Percentiles rank a stretch among this genome's conserved stretches.
Evolutionary conservation across 805 yeast species (phyloP).

Genomic region (Cyberlindnera samutprakarnensis): DNA sequence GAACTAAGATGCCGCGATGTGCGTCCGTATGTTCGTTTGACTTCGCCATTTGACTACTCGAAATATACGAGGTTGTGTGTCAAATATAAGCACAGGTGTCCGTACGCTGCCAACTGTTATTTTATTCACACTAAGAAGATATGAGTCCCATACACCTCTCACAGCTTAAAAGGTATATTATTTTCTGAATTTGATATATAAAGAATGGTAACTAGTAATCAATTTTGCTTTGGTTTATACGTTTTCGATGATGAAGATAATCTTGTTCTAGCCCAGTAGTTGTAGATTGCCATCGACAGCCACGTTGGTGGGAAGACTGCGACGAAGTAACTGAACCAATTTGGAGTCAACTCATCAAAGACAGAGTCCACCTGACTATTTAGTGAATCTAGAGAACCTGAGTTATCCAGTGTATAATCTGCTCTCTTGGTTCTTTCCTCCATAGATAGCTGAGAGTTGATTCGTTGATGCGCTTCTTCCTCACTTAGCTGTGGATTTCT

Average conservation of each 20-base stretch:
- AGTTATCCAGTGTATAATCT: constrained; percentile 64
- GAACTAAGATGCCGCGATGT: neutral
- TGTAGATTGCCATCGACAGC: constrained; percentile 1
- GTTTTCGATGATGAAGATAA: too few relatives aligned
- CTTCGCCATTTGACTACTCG: neutral
- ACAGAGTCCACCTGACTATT: constrained; percentile 34
- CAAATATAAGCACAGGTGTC: too few relatives aligned
- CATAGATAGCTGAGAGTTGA: constrained; percentile 68
- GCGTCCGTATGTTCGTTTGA: neutral
- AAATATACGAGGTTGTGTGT: neutral
- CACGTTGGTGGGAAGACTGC: constrained; percentile 38
- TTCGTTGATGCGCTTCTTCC: constrained; percentile 66
- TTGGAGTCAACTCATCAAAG: constrained; percentile 33
- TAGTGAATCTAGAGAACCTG: constrained; percentile 36
- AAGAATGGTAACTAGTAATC: too few relatives aligned
- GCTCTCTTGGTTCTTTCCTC: constrained; percentile 49
- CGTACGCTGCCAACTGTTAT: too few relatives aligned
- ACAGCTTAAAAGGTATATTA: too few relatives aligned
- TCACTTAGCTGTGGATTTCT: constrained; percentile 62
- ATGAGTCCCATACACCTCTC: too few relatives aligned
- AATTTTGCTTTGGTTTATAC: too few relatives aligned
- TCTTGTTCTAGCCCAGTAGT: too few relatives aligned
- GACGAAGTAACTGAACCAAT: constrained; percentile 19
- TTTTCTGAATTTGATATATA: too few relatives aligned
- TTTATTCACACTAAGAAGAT: too few relatives aligned